Conservation (phyloP, 2,329 filamentous ascomycete species). For the Corniculantispora saksenae region DNA sequence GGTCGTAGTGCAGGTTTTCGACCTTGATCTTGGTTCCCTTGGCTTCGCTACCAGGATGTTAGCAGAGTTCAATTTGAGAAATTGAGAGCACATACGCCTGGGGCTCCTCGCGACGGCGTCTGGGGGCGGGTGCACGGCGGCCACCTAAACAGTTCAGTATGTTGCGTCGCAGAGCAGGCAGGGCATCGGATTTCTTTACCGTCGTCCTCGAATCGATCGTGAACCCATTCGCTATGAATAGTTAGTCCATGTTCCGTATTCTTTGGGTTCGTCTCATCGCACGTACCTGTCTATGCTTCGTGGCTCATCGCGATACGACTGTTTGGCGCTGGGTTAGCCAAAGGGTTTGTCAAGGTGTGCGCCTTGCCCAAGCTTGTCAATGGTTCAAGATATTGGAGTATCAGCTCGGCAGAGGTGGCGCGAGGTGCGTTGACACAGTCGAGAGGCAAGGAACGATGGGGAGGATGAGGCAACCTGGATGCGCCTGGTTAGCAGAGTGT, state of each 20-base stretch:
- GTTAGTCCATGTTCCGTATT: background rate
- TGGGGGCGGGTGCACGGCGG: conserved; percentile 43
- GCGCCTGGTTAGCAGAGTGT: conserved; percentile 18
- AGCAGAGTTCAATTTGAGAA: conserved; percentile 20
- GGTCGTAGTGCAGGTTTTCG: conserved; percentile 89
- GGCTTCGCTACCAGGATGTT: conserved; percentile 43
- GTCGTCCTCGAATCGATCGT: conserved; percentile 83
- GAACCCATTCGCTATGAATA: conserved; percentile 78
- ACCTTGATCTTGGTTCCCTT: conserved; percentile 74
- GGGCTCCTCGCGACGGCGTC: conserved; percentile 46
- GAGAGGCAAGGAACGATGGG: conserved; percentile 29
- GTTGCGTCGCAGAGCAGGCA: conserved; percentile 11
- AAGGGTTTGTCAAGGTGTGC: conserved; percentile 36
- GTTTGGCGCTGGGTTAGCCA: conserved; percentile 45
- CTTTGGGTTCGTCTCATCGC: background rate
- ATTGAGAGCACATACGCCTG: conserved; percentile 34
- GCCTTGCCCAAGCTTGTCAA: conserved; percentile 31
- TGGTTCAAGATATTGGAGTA: background rate
- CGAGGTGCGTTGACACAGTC: conserved; percentile 32
- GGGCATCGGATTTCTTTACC: conserved; percentile 42
- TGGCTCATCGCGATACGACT: conserved; percentile 63
- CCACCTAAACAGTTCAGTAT: conserved; percentile 35
- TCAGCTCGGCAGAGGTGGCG: conserved; percentile 23
- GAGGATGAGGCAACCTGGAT: conserved; percentile 38
- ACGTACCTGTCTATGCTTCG: conserved; percentile 71